A percentile compares a stretch with the other conserved stretches of the same genome.
phyloP scores from a whole-genome alignment of 495 filamentous ascomycete species.

The Hypoxylon fragiforme region DNA sequence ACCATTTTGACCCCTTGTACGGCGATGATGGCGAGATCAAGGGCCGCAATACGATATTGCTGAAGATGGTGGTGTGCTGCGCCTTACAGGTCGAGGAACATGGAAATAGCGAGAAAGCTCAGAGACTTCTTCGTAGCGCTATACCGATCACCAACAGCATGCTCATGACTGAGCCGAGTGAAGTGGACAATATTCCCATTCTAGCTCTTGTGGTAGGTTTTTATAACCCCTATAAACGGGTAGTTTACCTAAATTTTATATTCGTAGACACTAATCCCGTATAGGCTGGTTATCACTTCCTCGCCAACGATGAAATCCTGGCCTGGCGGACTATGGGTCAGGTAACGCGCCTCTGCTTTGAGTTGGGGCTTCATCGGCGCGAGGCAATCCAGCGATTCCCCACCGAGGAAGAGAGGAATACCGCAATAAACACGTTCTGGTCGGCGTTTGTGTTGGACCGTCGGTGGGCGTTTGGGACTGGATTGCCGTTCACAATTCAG shows the following conservation, averaged over 20 bases:
- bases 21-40: conserved; percentile 62
- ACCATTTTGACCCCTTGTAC: conserved; percentile 22
- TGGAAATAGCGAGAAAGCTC: conserved; percentile 74
- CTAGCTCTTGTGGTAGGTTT: conserved; percentile 61
- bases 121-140: conserved; percentile 69
- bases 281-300: conserved; percentile 78
- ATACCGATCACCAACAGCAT: conserved; percentile 69
- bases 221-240: not conserved
- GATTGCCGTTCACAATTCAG: conserved; percentile 78
- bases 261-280: conserved; percentile 28
- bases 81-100: conserved; percentile 72
- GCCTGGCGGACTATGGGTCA: conserved; percentile 81
- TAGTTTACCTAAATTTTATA: not conserved
- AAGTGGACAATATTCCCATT: conserved; percentile 71
- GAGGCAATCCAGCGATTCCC: conserved; percentile 70
- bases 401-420: conserved; percentile 63
- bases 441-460: conserved; percentile 77
- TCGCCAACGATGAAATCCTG: conserved; percentile 76
- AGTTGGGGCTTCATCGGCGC: conserved; percentile 76
- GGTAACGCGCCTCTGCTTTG: conserved; percentile 73
- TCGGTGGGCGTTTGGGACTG: conserved; percentile 80
- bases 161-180: conserved; percentile 65
- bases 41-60: conserved; percentile 67
- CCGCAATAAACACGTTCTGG: conserved; percentile 75
- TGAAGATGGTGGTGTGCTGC: conserved; percentile 81